Evolutionary conservation across 2,329 filamentous ascomycete species (phyloP).

Genomic region (Neopestalotiopsis sp.): DNA sequence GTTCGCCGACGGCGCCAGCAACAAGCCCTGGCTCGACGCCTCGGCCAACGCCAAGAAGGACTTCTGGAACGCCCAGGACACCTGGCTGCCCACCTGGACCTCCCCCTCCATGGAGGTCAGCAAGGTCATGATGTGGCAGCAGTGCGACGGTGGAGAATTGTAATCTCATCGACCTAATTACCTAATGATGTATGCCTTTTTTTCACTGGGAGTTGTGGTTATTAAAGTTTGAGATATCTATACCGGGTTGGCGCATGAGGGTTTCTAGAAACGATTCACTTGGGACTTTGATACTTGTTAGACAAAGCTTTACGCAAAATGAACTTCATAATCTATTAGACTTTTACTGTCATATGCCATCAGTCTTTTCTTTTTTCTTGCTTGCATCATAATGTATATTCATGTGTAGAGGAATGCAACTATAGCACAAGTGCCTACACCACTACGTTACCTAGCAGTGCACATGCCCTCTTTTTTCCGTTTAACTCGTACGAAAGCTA

Average conservation of each 20-base stretch:
- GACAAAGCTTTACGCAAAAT: neutral
- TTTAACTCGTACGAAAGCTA: neutral
- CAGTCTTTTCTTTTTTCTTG: neutral
- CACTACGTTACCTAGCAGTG: neutral
- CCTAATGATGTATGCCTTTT: conserved; percentile 31
- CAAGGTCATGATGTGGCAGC: conserved; percentile 74
- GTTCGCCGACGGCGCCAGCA: conserved; percentile 75
- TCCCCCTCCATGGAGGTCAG: conserved; percentile 71
- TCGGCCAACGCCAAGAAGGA: conserved; percentile 72
- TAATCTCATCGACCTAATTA: conserved; percentile 29
- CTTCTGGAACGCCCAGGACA: conserved; percentile 73
- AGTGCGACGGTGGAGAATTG: conserved; percentile 67
- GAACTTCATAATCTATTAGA: neutral
- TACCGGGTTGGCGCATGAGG: neutral
- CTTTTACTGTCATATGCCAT: neutral
- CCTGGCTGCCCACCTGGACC: conserved; percentile 76
- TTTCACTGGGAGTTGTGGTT: neutral
- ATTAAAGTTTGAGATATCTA: neutral
- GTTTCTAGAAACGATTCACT: neutral
- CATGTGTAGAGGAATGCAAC: too few relatives aligned
- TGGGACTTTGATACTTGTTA: neutral
- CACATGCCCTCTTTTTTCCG: neutral
- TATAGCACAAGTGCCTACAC: neutral
- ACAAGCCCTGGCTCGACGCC: conserved; percentile 81
- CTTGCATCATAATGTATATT: neutral